Evolutionary conservation across 805 yeast genomes (phyloP).

Genomic region (Brettanomyces bruxellensis): DNA sequence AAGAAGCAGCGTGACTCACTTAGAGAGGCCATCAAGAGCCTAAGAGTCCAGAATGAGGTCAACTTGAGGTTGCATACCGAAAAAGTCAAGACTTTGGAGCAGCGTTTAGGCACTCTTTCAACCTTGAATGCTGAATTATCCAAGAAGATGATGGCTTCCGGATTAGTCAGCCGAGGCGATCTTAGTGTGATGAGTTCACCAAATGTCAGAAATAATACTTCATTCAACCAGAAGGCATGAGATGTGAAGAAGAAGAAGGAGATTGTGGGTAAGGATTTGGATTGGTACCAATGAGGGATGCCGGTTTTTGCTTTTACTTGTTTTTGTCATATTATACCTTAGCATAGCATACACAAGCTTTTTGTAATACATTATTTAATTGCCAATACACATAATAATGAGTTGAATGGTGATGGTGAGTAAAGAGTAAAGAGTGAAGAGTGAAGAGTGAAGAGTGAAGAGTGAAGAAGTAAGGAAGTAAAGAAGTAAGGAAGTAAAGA

Average conservation of each 20-base stretch:
- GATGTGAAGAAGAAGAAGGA: too few relatives aligned
- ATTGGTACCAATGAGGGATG: too few relatives aligned
- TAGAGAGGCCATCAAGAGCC: slow-evolving; percentile 10
- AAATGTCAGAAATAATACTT: slow-evolving; percentile 8
- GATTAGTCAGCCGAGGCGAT: background rate
- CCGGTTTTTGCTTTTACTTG: too few relatives aligned
- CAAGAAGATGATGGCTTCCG: slow-evolving; percentile 4
- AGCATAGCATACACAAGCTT: too few relatives aligned
- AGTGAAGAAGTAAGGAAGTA: too few relatives aligned
- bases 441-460: too few relatives aligned
- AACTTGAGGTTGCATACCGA: slow-evolving; percentile 3
- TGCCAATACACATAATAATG: too few relatives aligned
- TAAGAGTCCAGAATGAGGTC: slow-evolving; percentile 21
- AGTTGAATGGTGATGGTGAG: too few relatives aligned
- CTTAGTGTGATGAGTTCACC: slow-evolving; percentile 8
- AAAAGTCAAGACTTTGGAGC: slow-evolving; percentile 3
- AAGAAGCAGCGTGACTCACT: slow-evolving; percentile 5
- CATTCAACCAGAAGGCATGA: slow-evolving; percentile 4
- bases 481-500: background rate
- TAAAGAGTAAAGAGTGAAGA: too few relatives aligned
- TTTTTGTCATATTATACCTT: too few relatives aligned
- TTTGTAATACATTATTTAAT: too few relatives aligned
- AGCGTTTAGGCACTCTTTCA: slow-evolving; percentile 1
- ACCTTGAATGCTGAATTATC: slow-evolving; percentile 10
- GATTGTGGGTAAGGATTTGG: too few relatives aligned